Evolutionary conservation across 306 rosid genomes (phyloP).

Genomic region (Mimosa bimucronata): DNA sequence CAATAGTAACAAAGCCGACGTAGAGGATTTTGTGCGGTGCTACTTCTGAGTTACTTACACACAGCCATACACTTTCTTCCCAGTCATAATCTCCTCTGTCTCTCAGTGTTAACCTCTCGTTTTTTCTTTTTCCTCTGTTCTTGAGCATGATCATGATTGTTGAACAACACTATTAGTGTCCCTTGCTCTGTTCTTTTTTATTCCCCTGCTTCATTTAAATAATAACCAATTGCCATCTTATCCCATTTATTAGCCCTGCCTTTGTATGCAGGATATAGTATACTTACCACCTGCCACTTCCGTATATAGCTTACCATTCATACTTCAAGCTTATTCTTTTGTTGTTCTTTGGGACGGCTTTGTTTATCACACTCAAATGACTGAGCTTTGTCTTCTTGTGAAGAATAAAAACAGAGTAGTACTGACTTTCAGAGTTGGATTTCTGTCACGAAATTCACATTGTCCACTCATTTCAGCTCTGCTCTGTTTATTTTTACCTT

Average conservation of each 20-base stretch:
- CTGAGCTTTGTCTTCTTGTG: not conserved
- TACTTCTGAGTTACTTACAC: not conserved
- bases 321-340: too few species aligned
- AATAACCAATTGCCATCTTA: not conserved
- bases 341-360: not conserved
- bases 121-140: not conserved
- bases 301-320: too few species aligned
- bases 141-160: constrained; percentile 15
- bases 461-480: not conserved
- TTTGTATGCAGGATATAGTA: too few species aligned
- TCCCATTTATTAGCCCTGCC: not conserved
- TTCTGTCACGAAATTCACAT: not conserved
- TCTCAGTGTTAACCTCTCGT: not conserved
- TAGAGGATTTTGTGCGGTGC: not conserved
- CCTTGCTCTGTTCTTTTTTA: not conserved
- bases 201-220: too few species aligned
- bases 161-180: constrained; percentile 13
- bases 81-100: not conserved
- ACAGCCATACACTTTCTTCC: not conserved
- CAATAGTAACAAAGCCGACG: not conserved
- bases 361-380: not conserved
- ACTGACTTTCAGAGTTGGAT: not conserved
- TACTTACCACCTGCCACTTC: not conserved
- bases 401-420: not conserved
- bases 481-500: not conserved